Percentiles rank a stretch among this genome's conserved stretches.
Evolutionary conservation across 768 basidiomycete species (phyloP).

Genomic region (Agrocybe pediades): DNA sequence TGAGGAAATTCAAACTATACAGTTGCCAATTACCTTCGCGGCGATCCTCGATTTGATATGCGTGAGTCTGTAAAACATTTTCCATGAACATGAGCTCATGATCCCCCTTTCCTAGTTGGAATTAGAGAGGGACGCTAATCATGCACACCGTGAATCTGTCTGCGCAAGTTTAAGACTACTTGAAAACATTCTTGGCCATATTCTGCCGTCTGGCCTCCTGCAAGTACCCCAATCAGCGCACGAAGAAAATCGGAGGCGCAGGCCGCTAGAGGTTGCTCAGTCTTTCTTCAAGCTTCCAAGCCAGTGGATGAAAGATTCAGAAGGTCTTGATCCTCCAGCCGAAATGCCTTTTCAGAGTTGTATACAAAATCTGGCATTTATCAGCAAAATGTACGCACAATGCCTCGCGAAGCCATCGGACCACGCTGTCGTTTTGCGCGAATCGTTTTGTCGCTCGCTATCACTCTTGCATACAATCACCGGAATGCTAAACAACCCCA

Average conservation of each 20-base stretch:
- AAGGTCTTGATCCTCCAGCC: constrained; percentile 20
- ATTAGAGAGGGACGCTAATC: constrained; percentile 36
- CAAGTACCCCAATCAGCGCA: constrained; percentile 50
- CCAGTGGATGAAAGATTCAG: constrained; percentile 18
- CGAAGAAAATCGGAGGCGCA: constrained; percentile 31
- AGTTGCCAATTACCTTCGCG: constrained; percentile 78
- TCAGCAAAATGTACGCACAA: constrained; percentile 48
- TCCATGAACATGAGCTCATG: constrained; percentile 4
- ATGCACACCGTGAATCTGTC: constrained; percentile 34
- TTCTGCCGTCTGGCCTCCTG: constrained; percentile 50
- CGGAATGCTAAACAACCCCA: constrained; percentile 38
- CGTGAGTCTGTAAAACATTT: constrained; percentile 40
- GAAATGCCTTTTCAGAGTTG: constrained; percentile 55
- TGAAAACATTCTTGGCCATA: constrained; percentile 53
- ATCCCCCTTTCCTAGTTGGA: constrained; percentile 31
- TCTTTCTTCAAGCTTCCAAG: constrained; percentile 56
- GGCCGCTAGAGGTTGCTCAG: constrained; percentile 59
- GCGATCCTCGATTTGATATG: constrained; percentile 64
- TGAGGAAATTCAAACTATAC: constrained; percentile 81
- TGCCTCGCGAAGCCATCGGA: constrained; percentile 32
- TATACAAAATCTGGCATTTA: constrained; percentile 53
- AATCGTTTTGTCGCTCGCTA: constrained; percentile 54
- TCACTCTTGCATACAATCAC: constrained; percentile 53
- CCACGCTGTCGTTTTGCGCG: constrained; percentile 38
- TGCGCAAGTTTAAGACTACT: constrained; percentile 49